Evolutionary conservation across 345 rosid species (phyloP).

Genomic region (Carallia brachiata): DNA sequence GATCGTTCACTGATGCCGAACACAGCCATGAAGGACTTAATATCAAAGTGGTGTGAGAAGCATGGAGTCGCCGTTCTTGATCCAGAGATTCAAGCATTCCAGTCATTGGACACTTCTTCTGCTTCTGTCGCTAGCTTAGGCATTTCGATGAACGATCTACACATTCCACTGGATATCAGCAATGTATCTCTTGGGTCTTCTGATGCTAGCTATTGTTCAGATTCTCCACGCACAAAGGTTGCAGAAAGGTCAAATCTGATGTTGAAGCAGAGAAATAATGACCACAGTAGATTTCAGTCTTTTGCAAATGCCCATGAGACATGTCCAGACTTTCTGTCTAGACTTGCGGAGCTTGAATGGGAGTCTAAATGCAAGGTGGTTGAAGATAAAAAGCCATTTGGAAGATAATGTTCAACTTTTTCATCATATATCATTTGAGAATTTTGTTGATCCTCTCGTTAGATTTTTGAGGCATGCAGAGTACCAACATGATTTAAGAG

Average conservation of each 20-base stretch:
- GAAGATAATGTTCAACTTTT: slow-evolving; percentile 34
- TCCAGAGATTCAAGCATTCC: slow-evolving; percentile 34
- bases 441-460: slow-evolving; percentile 53
- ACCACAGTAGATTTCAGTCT: slow-evolving; percentile 20
- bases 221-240: slow-evolving; percentile 31
- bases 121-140: slow-evolving; percentile 68
- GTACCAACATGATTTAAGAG: slow-evolving; percentile 40
- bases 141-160: slow-evolving; percentile 53
- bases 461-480: slow-evolving; percentile 52
- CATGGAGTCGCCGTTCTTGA: slow-evolving; percentile 50
- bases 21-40: slow-evolving; percentile 49
- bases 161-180: slow-evolving; percentile 54
- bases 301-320: slow-evolving; percentile 22
- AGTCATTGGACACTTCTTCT: slow-evolving; percentile 40
- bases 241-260: slow-evolving; percentile 30
- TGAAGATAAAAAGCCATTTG: slow-evolving; percentile 43
- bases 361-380: slow-evolving; percentile 52
- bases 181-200: slow-evolving; percentile 54
- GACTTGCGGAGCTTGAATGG: slow-evolving; percentile 53
- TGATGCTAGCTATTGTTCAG: slow-evolving; percentile 21
- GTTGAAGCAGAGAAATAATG: slow-evolving; percentile 24
- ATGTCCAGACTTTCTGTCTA: slow-evolving; percentile 38
- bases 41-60: slow-evolving; percentile 65
- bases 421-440: slow-evolving; percentile 39
- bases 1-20: slow-evolving; percentile 51